Percentiles rank a stretch among this genome's conserved stretches.
Conservation (phyloP, 1,284 basidiomycete species). For the Ganoderma boninense region DNA sequence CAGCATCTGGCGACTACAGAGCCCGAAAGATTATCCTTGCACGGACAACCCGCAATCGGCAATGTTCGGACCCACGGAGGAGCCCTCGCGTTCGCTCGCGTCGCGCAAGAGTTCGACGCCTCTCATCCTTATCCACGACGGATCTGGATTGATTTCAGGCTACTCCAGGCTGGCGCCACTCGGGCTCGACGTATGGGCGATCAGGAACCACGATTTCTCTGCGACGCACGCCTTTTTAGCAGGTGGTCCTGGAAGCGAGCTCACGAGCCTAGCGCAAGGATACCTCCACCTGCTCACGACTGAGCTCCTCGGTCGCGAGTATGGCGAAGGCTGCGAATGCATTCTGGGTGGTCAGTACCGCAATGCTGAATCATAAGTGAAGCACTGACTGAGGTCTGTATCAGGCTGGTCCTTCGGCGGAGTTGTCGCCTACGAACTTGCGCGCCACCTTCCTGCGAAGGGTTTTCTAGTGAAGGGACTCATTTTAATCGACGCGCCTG, state of each 20-base stretch:
- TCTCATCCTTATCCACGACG: slow-evolving; percentile 75
- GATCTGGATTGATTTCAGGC: slow-evolving; percentile 65
- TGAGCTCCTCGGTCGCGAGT: not conserved
- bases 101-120: slow-evolving; percentile 3
- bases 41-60: not conserved
- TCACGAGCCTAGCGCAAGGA: slow-evolving; percentile 57
- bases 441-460: slow-evolving; percentile 54
- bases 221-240: slow-evolving; percentile 35
- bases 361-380: not conserved
- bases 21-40: not conserved
- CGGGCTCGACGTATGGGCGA: slow-evolving; percentile 62
- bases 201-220: slow-evolving; percentile 62
- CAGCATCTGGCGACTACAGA: slow-evolving; percentile 3
- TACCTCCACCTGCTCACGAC: not conserved
- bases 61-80: not conserved
- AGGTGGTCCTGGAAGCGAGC: slow-evolving; percentile 54
- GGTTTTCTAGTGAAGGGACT: slow-evolving; percentile 62
- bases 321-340: slow-evolving; percentile 35
- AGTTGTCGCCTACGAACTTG: slow-evolving; percentile 70
- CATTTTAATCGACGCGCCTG: slow-evolving; percentile 72
- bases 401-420: slow-evolving; percentile 83
- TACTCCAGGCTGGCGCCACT: slow-evolving; percentile 59
- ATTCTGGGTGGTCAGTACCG: slow-evolving; percentile 65
- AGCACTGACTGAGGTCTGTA: not conserved
- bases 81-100: not conserved